phyloP scores from a whole-genome alignment of 2,329 filamentous ascomycete species.

The Rugonectria rugulosa region DNA sequence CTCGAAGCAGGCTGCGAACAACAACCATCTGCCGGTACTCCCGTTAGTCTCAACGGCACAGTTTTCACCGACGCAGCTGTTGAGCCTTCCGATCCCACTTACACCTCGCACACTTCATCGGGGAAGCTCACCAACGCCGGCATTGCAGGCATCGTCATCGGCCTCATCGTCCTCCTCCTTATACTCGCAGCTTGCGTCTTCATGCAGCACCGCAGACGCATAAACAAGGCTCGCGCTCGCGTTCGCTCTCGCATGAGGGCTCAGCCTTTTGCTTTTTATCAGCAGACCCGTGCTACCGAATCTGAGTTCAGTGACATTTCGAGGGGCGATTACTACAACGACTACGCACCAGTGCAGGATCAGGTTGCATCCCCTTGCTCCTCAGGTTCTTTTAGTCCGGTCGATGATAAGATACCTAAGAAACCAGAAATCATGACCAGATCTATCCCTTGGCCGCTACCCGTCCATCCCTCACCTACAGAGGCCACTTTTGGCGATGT shows the following conservation, averaged over 20 bases:
- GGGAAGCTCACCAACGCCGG: constrained; percentile 45
- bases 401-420: neutral
- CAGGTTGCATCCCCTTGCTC: neutral
- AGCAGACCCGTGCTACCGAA: constrained; percentile 48
- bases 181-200: constrained; percentile 50
- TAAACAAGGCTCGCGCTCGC: constrained; percentile 35
- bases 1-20: constrained; percentile 61
- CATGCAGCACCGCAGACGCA: constrained; percentile 55
- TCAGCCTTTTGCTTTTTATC: constrained; percentile 60
- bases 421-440: constrained; percentile 31
- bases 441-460: constrained; percentile 29
- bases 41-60: constrained; percentile 53
- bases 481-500: constrained; percentile 27
- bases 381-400: constrained; percentile 1
- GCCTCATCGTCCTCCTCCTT: constrained; percentile 47
- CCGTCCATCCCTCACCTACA: constrained; percentile 23
- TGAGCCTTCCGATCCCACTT: constrained; percentile 44
- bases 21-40: constrained; percentile 47
- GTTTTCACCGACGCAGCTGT: constrained; percentile 50
- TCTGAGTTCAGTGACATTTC: constrained; percentile 28
- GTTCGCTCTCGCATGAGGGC: constrained; percentile 23
- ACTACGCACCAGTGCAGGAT: constrained; percentile 27
- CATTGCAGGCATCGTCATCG: constrained; percentile 55
- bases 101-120: constrained; percentile 16
- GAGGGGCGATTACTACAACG: constrained; percentile 2